Base-by-base conservation (phyloP, 2,329 filamentous ascomycete genomes). In the Monilinia vaccinii-corymbosi region DNA sequence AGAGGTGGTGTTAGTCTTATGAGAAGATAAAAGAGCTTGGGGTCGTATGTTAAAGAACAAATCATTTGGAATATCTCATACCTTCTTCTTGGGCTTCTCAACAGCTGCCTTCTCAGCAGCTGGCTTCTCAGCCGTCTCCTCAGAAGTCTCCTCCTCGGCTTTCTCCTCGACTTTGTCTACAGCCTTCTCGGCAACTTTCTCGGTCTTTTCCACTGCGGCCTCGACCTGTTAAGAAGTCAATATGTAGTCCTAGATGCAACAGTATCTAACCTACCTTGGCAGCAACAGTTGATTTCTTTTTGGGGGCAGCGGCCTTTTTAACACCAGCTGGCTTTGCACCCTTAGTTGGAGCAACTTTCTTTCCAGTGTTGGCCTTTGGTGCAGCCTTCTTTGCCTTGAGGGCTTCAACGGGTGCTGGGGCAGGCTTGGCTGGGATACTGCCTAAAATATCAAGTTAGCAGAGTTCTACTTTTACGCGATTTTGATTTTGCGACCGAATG, bases 291-390 rank as follows among this genome's bases (percentile, higher is more conserved):
- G 68, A 44, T 14, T 52, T 65, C 67, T 71, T 71, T 65, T 72
- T 71, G 18, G 67, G 65, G 16, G 69, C 66, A 36, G 67, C 64
- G 60, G 68, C 68, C 67, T 71, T 71, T 44, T 66, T 66, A 23
- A 70, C 68, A 34, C 69, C 69, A 32, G 60, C 56, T 23, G 70
- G 70, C 64, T 72, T 71, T 53, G 58, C 60, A 3, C 66, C 71
- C 53, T 71, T 72, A 13, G 70, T 64, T 52, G 67, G 64, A 18
- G 66, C 66, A 61, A 65, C 62, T 64, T 70, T 70, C 42, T 65
- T 68, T 40, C 67, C 67, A 45, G 64, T 69, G 55, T 70, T 71
- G 21, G 69, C 68, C 34, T 64, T 52, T 23, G 45, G n/a, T 36
- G 67, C 64, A n/a, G 65, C 60, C 64, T 68, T 70, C 67, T 69